Base-by-base conservation (phyloP, 371 early-diverging fungal genomes). In the Choanephora cucurbitarum region DNA sequence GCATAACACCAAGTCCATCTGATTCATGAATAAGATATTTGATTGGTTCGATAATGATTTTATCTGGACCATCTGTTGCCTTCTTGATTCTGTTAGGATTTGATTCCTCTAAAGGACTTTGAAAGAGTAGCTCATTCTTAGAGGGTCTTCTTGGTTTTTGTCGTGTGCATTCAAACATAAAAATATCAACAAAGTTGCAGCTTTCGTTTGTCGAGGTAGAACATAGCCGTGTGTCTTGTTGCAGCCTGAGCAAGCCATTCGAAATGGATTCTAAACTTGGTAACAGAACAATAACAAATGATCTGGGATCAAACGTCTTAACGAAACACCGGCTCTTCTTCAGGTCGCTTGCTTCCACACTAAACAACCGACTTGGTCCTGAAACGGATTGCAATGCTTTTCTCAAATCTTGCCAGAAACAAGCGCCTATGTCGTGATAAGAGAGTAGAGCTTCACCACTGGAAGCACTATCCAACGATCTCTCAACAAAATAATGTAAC, bases 291-390 rank as follows among this genome's bases (percentile, higher is more conserved):
- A 90, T 67, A 14, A 87, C 64, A 63, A 90, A 86, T 2, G 84
- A 81, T 15, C 84, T 73, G 6, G 79, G 62, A 43, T 84, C 81
- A 44, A 82, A 73, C 6, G 83, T 72, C 58, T 87, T 88, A 49
- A 91, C 86, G 70, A 86, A 89, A 49, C 92, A 90, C 17, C 83
- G 72, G 31, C 78, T 78, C 15, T 86, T 65, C 13, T 64, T 54
- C 6, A 81, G 49, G 51, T 73, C 65, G n/a, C 61, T 52, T 10
- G 61, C 46, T 17, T 61, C 46, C 7, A 59, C 52, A 4, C 72
- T 67, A 14, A 69, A 73, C 19, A 69, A 39, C 15, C 45, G 34
- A 19, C 45, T 39, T 6, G 48, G 50, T 37, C 60, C 49, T 6
- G 62, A 60, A 13, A 49, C 43, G 13, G 61, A 46, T 14, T 58